Conservation (phyloP, 495 filamentous ascomycete genomes). For the Hypoxylon cercidicola region DNA sequence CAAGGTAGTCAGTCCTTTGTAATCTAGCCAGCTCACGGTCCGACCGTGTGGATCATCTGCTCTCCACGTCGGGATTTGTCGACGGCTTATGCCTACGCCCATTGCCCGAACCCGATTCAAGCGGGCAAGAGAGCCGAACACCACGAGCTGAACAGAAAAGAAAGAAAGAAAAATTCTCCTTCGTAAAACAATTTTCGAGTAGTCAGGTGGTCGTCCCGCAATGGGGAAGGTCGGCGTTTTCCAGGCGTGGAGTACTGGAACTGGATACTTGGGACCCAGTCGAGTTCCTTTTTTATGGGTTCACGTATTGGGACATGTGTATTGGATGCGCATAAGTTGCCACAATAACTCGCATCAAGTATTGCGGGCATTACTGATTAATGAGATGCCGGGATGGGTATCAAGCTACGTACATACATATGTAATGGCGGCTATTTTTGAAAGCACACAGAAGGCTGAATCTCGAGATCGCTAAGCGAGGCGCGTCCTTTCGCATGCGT, state of each 20-base stretch:
- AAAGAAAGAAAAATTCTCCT: constrained; percentile 17
- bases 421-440: constrained; percentile 10
- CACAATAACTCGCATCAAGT: constrained; percentile 21
- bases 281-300: constrained; percentile 26
- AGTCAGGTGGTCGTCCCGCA: constrained; percentile 40
- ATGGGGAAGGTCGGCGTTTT: constrained; percentile 36
- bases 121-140: constrained; percentile 8
- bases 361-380: constrained; percentile 12
- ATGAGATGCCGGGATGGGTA: not conserved
- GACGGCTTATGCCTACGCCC: constrained; percentile 21
- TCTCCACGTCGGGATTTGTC: constrained; percentile 38
- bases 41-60: constrained; percentile 32
- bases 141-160: constrained; percentile 12
- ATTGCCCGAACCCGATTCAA: constrained; percentile 2
- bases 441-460: constrained; percentile 24
- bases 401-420: not conserved
- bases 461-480: constrained; percentile 34
- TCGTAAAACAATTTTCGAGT: constrained; percentile 24
- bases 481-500: constrained; percentile 19
- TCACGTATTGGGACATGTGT: not conserved
- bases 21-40: constrained; percentile 29
- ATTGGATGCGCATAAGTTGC: constrained; percentile 6
- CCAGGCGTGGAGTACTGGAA: constrained; percentile 18
- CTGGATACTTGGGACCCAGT: constrained; percentile 15
- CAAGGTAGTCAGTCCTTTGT: constrained; percentile 10